A percentile compares a stretch with the other conserved stretches of the same genome.
Conservation (phyloP, 2,329 filamentous ascomycete genomes). For the Knufia petricola region DNA sequence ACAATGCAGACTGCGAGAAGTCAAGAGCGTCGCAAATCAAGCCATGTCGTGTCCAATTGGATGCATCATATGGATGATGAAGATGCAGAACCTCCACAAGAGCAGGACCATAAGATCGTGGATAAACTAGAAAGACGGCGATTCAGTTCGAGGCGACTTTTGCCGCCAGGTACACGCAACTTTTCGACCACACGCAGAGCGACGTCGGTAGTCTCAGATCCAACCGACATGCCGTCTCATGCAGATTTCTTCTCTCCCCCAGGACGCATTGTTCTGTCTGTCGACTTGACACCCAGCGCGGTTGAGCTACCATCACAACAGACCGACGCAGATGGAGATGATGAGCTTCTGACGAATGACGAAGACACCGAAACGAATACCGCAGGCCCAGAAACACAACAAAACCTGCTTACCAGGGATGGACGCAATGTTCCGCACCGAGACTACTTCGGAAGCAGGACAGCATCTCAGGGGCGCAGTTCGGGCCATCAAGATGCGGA, state of each 20-base stretch:
- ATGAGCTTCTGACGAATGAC: slow-evolving; percentile 73
- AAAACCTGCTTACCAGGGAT: background rate
- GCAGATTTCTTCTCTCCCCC: slow-evolving; percentile 26
- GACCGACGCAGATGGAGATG: slow-evolving; percentile 79
- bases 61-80: slow-evolving; percentile 61
- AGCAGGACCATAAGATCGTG: slow-evolving; percentile 50
- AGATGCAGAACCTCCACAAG: slow-evolving; percentile 47
- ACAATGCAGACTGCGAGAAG: slow-evolving; percentile 51
- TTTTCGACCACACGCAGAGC: slow-evolving; percentile 38
- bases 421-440: slow-evolving; percentile 15
- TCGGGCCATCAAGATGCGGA: background rate
- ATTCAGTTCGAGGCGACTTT: slow-evolving; percentile 29
- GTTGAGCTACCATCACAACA: slow-evolving; percentile 39
- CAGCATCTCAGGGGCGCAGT: slow-evolving; percentile 9
- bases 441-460: slow-evolving; percentile 48
- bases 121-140: slow-evolving; percentile 48
- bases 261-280: slow-evolving; percentile 29
- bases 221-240: slow-evolving; percentile 38
- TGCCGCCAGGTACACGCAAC: slow-evolving; percentile 35
- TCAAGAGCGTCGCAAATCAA: slow-evolving; percentile 61
- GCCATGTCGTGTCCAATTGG: slow-evolving; percentile 78
- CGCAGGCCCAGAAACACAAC: slow-evolving; percentile 3
- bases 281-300: slow-evolving; percentile 38
- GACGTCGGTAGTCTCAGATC: slow-evolving; percentile 49
- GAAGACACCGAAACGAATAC: slow-evolving; percentile 33